Evolutionary conservation across 2,329 filamentous ascomycete genomes (phyloP), one percentile per base, ranked within the genome.

Genomic region (Colletotrichum incanum): DNA sequence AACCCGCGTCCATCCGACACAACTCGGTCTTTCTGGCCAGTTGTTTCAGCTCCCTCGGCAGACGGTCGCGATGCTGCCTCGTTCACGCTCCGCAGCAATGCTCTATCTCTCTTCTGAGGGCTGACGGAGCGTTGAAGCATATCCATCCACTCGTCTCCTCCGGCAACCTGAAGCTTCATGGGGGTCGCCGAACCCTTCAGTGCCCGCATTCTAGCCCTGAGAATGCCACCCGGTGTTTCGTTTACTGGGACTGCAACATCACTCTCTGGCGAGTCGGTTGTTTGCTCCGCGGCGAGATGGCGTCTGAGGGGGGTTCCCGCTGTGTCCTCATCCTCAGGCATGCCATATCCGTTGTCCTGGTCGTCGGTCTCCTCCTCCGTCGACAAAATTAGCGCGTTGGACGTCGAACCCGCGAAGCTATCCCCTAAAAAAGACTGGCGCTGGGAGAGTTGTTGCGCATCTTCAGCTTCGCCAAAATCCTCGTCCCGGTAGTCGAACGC

Each of bases 121-220:
- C 94, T 98, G 76, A 98, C 94, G 7, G 96, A 98, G 76, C 95
- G 95, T 80, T 95, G 94, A 74, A 99, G 87, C 85, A 98, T 95
- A 76, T 96, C 93, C 76, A 95, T 93, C 96, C 96, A 99, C 80
- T 98, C 93, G 72, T 95, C 94, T 65, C 92, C 93, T 74, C 90
- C 88, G 45, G 89, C 86, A 71, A 93, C 89, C 74, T 91, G 89
- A 65, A 90, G 84, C 75, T 87, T 89, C 31, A 88, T 80, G 31
- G 91, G 90, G 37, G 88, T 89, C 72, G 83, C 86, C 26, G 88
- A 88, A 74, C 87, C 87, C 81, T 91, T 92, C 78, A 90, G 84
- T 47, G 90, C 90, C 79, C 90, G 88, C 87, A 91, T 88, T 75
- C 90, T 85, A 73, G 90, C 90, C 81, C 89, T 86, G 80, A 92